These are phyloP conservation scores for Vigna hirtella DNA, from an alignment of 306 rosid genomes.

Conservation along the genomic window DNA sequence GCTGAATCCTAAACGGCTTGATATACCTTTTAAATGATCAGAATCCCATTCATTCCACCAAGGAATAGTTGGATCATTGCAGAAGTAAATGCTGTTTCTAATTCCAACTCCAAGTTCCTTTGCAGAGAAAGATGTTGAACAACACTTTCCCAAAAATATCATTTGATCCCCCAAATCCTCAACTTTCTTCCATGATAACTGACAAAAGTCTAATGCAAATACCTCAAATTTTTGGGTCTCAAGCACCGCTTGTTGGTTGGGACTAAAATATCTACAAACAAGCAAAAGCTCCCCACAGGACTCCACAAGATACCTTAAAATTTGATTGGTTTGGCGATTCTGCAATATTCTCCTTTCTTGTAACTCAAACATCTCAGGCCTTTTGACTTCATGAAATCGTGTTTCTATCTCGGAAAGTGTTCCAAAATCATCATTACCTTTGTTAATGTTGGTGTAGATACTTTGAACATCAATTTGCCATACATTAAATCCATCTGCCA, in stretches of 20 bases:
- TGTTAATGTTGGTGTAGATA: conserved; percentile 33
- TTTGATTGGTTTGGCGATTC: conserved; percentile 17
- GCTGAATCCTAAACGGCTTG: conserved; percentile 46
- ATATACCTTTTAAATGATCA: conserved; percentile 52
- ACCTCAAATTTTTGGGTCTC: conserved; percentile 59
- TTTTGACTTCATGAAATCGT: conserved; percentile 50
- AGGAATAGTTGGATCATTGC: conserved; percentile 59
- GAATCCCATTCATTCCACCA: conserved; percentile 87
- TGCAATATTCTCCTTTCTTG: background rate
- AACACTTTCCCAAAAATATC: conserved; percentile 67
- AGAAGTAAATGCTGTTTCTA: conserved; percentile 56
- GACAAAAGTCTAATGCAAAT: conserved; percentile 46
- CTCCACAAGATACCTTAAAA: conserved; percentile 66
- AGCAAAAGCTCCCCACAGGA: conserved; percentile 61
- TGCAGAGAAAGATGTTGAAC: conserved; percentile 56
- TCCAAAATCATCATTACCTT: conserved; percentile 27
- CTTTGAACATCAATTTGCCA: conserved; percentile 49
- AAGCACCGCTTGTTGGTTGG: conserved; percentile 41
- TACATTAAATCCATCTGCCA: conserved; percentile 51
- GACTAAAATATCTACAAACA: conserved; percentile 57
- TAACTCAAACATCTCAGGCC: conserved; percentile 39
- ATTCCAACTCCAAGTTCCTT: conserved; percentile 54
- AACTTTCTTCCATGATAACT: conserved; percentile 58
- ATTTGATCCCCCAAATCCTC: conserved; percentile 51
- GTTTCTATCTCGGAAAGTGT: conserved; percentile 43